These are phyloP conservation scores for Exophiala mesophila DNA, from an alignment of 2,329 filamentous ascomycete species.

Conservation along the genomic window DNA sequence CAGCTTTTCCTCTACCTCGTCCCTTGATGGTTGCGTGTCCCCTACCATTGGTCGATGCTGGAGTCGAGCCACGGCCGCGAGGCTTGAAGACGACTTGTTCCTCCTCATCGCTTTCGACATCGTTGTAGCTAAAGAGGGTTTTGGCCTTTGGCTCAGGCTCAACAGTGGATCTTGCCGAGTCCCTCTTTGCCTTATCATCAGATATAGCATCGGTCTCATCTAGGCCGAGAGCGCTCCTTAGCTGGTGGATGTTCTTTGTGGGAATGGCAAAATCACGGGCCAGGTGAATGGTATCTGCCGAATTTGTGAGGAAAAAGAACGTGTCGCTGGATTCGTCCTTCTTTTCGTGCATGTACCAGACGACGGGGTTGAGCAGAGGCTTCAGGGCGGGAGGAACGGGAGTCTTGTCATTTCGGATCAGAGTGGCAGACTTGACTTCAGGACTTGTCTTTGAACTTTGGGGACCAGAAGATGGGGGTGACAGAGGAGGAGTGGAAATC, in stretches of 20 bases:
- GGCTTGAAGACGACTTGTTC: conserved; percentile 43
- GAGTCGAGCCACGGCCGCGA: conserved; percentile 19
- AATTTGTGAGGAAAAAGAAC: conserved; percentile 41
- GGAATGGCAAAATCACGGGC: conserved; percentile 45
- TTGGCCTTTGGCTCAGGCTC: conserved; percentile 37
- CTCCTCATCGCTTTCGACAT: conserved; percentile 46
- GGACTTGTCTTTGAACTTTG: conserved; percentile 43
- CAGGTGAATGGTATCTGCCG: conserved; percentile 39
- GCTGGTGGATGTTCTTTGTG: conserved; percentile 45
- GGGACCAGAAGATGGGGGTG: conserved; percentile 38
- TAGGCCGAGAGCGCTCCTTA: conserved; percentile 44
- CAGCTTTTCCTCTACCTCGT: conserved; percentile 11
- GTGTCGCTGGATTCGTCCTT: conserved; percentile 31
- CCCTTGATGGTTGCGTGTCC: conserved; percentile 8
- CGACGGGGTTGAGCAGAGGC: conserved; percentile 40
- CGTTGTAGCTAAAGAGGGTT: conserved; percentile 41
- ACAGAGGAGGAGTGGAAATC: conserved; percentile 39
- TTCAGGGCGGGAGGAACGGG: conserved; percentile 38
- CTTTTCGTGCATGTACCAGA: conserved; percentile 41
- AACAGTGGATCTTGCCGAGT: conserved; percentile 28
- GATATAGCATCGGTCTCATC: conserved; percentile 44
- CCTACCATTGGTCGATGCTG: conserved; percentile 6
- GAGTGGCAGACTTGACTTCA: conserved; percentile 32
- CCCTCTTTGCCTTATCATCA: conserved; percentile 42
- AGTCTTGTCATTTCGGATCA: conserved; percentile 19